Percentiles rank a stretch among this genome's conserved stretches.
Conservation (phyloP, 164 flowering plant species). For the Magnolia changhungtana region DNA sequence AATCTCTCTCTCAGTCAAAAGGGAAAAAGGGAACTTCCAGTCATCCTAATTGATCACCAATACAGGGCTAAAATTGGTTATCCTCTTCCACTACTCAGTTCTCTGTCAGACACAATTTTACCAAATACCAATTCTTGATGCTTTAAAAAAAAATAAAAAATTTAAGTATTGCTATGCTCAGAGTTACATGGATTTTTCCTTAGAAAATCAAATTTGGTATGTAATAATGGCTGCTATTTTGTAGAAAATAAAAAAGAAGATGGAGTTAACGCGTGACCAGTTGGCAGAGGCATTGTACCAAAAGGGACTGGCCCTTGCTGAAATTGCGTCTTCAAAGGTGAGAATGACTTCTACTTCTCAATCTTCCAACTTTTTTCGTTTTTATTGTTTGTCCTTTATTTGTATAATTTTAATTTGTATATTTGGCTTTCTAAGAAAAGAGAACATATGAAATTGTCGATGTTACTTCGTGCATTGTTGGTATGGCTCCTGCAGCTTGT, state of each 20-base stretch:
- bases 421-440: not conserved
- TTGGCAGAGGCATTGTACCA: slow-evolving; percentile 83
- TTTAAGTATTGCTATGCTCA: not conserved
- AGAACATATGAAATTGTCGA: not conserved
- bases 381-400: not conserved
- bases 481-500: not conserved
- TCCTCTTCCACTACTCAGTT: no score
- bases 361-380: not conserved
- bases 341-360: not conserved
- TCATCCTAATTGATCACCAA: no score
- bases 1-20: not conserved
- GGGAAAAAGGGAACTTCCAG: not conserved
- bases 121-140: not conserved
- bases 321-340: slow-evolving; percentile 61
- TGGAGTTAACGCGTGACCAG: slow-evolving; percentile 83
- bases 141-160: no score
- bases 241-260: slow-evolving; percentile 74
- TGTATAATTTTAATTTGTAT: not conserved
- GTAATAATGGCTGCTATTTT: slow-evolving; percentile 1
- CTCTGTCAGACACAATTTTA: no score
- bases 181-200: not conserved
- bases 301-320: slow-evolving; percentile 82
- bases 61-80: no score
- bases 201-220: not conserved
- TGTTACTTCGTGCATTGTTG: not conserved